Evolutionary conservation across 352 stramenopile species (phyloP).

Genomic region (Phytopythium chamaehyphon): DNA sequence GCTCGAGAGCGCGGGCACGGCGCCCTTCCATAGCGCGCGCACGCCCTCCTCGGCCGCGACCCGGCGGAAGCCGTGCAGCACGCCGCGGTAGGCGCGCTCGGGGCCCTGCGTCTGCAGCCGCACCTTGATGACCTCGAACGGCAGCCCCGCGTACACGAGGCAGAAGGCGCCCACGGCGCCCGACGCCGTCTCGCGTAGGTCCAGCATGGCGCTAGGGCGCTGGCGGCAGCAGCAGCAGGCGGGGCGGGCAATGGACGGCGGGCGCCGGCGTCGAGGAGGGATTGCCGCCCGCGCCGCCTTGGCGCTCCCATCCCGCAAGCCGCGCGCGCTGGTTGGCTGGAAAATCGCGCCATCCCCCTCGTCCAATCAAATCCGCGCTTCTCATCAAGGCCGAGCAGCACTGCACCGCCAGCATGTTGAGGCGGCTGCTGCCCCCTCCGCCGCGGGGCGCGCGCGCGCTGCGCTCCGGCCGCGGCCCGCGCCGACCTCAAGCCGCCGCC

Average conservation of each 20-base stretch:
- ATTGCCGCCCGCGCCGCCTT: too few species aligned
- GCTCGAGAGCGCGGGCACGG: constrained; percentile 79
- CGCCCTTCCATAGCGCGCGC: constrained; percentile 84
- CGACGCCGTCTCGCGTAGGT: constrained; percentile 70
- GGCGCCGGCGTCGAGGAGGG: neutral
- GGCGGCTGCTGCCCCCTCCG: too few species aligned
- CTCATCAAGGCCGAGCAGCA: too few species aligned
- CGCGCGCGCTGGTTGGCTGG: constrained; percentile 1
- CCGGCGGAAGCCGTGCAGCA: constrained; percentile 60
- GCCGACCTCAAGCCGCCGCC: constrained; percentile 4
- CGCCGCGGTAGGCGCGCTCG: constrained; percentile 52
- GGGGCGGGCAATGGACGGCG: neutral
- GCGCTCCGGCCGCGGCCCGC: constrained; percentile 20
- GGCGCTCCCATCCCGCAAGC: neutral
- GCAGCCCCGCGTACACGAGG: constrained; percentile 81
- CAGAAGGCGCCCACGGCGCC: constrained; percentile 76
- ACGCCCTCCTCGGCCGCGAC: constrained; percentile 74
- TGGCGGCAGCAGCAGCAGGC: neutral
- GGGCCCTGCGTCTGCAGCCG: constrained; percentile 75
- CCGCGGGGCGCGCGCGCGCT: constrained; percentile 9
- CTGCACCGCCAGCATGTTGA: neutral
- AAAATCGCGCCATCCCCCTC: neutral
- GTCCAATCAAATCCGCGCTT: too few species aligned
- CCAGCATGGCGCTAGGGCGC: constrained; percentile 37
- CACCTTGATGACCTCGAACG: constrained; percentile 88